A percentile compares a stretch with the other conserved stretches of the same genome.
phyloP scores from a whole-genome alignment of 1,139 yeast species.

The Geotrichum macrosporum region DNA sequence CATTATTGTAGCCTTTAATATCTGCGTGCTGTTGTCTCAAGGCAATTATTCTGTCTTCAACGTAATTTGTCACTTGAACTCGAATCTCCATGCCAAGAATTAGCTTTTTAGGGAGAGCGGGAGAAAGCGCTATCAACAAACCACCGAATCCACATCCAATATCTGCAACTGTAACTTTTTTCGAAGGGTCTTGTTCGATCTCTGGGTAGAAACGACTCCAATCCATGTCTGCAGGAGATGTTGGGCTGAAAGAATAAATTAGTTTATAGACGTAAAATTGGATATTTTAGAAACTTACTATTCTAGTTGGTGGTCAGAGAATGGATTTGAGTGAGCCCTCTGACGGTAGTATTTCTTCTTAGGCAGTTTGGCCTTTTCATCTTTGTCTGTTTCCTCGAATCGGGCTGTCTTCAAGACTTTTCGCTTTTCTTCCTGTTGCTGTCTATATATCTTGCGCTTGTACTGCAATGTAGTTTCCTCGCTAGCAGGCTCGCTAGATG shows the following conservation, averaged over 20 bases:
- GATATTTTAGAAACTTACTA: constrained; percentile 50
- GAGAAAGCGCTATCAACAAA: constrained; percentile 70
- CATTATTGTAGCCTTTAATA: constrained; percentile 57
- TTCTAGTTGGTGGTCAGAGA: constrained; percentile 87
- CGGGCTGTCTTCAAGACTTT: constrained; percentile 35
- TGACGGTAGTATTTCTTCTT: constrained; percentile 83
- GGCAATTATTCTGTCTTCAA: constrained; percentile 90
- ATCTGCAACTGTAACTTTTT: constrained; percentile 83
- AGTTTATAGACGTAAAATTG: no score
- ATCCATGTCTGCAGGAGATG: constrained; percentile 74
- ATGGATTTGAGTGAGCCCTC: constrained; percentile 96
- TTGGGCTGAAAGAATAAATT: constrained; percentile 44
- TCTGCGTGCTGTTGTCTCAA: constrained; percentile 55
- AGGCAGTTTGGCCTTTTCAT: constrained; percentile 35
- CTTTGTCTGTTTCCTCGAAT: constrained; percentile 31
- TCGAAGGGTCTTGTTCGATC: constrained; percentile 32
- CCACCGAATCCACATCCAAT: constrained; percentile 99
- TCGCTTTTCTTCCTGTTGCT: constrained; percentile 40
- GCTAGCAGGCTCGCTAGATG: neutral
- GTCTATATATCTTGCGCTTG: constrained; percentile 40
- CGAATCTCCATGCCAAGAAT: constrained; percentile 95
- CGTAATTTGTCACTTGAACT: constrained; percentile 95
- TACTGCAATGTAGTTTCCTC: constrained; percentile 15
- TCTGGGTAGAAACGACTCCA: constrained; percentile 77
- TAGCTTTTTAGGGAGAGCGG: constrained; percentile 64